Evolutionary conservation across 495 filamentous ascomycete genomes (phyloP).

Genomic region (Neurospora sp.): DNA sequence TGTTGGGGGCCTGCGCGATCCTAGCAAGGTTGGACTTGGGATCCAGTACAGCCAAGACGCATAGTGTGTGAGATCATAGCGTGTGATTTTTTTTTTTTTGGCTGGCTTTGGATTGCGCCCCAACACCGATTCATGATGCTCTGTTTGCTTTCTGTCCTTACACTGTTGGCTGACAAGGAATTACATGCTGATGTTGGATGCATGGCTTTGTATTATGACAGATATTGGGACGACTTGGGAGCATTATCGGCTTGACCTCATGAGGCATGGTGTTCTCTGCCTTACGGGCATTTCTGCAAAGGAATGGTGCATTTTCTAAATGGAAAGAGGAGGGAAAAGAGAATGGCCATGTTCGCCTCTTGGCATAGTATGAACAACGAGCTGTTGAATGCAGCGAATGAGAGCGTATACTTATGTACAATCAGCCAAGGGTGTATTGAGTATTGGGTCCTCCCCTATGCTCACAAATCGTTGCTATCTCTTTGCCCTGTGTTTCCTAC

Average conservation of each 20-base stretch:
- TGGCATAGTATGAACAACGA: neutral
- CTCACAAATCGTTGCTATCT: neutral
- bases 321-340: neutral
- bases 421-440: neutral
- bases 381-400: neutral
- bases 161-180: neutral
- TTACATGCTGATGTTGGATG: neutral
- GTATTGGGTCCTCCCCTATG: neutral
- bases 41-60: constrained; percentile 39
- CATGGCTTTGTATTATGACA: neutral
- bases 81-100: neutral
- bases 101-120: neutral
- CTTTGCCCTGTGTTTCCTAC: neutral
- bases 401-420: neutral
- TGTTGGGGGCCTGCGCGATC: constrained; percentile 25
- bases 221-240: neutral
- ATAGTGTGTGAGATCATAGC: constrained; percentile 2
- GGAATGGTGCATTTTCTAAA: neutral
- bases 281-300: neutral
- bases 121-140: neutral
- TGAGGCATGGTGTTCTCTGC: neutral
- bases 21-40: constrained; percentile 49
- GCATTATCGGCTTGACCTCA: neutral
- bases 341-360: neutral
- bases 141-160: neutral